Percentiles rank a stretch among this genome's conserved stretches.
Conservation (phyloP, 2,329 filamentous ascomycete genomes). For the Cytospora chrysosperma region DNA sequence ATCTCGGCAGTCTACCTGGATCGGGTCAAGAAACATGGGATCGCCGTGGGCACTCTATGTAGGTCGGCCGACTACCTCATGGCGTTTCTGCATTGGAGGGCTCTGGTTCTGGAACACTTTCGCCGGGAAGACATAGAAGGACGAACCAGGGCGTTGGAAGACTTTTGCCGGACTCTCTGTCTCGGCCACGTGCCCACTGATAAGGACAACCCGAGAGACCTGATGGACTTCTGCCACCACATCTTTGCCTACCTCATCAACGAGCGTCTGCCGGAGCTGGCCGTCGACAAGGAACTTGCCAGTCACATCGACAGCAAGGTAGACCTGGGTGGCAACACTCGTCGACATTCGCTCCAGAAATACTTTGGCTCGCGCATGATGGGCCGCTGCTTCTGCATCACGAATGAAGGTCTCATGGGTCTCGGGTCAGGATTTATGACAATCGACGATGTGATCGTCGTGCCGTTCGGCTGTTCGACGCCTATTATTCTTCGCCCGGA, state of each 20-base stretch:
- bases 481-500: conserved; percentile 34
- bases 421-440: conserved; percentile 36
- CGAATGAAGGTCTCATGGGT: conserved; percentile 29
- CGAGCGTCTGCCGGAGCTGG: conserved; percentile 26
- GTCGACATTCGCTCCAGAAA: conserved; percentile 24
- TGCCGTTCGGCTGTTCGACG: conserved; percentile 38
- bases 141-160: conserved; percentile 26
- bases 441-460: conserved; percentile 32
- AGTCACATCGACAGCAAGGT: conserved; percentile 8
- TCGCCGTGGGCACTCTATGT: conserved; percentile 33
- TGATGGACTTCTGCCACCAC: conserved; percentile 28
- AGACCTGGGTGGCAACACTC: neutral
- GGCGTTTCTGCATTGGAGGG: conserved; percentile 38
- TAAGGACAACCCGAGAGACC: conserved; percentile 23
- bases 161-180: conserved; percentile 34
- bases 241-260: conserved; percentile 27
- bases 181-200: conserved; percentile 23
- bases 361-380: conserved; percentile 27
- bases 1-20: conserved; percentile 33
- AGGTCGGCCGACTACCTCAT: conserved; percentile 35
- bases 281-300: conserved; percentile 23
- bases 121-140: conserved; percentile 1
- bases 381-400: conserved; percentile 30
- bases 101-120: conserved; percentile 28
- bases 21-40: conserved; percentile 27